Conservation (phyloP, 768 basidiomycete species). For the Leucocoprinus birnbaumii region DNA sequence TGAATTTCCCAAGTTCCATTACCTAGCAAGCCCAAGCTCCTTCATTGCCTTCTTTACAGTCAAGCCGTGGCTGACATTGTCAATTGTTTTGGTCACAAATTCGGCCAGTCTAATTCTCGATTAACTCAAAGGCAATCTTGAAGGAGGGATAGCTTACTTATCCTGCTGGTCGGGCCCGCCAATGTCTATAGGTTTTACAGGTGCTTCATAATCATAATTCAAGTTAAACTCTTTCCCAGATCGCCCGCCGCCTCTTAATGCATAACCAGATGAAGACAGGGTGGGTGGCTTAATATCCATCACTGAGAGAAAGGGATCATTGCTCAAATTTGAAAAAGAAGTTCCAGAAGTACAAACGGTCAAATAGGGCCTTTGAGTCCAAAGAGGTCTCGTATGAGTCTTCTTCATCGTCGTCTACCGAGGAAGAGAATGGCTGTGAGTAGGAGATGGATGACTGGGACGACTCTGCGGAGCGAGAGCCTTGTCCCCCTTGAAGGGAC, state of each 20-base stretch:
- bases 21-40: conserved; percentile 50
- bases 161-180: conserved; percentile 58
- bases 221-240: conserved; percentile 39
- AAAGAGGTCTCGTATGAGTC: background rate
- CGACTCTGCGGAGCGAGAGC: background rate
- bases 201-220: conserved; percentile 48
- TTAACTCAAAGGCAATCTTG: background rate
- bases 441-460: background rate
- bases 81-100: conserved; percentile 58
- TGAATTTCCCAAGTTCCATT: conserved; percentile 1
- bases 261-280: background rate
- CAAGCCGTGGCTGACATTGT: conserved; percentile 51
- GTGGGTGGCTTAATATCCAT: background rate
- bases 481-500: background rate
- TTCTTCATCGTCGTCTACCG: background rate
- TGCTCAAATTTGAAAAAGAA: background rate
- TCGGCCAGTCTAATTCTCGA: conserved; percentile 46
- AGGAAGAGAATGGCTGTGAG: background rate
- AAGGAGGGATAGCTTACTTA: conserved; percentile 29
- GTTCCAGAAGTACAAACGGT: background rate
- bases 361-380: background rate
- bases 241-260: background rate
- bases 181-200: conserved; percentile 47
- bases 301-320: background rate
- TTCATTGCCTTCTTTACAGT: conserved; percentile 51